These are phyloP conservation scores for Vanrija sp. DNA, from an alignment of 1,284 basidiomycete species.

Conservation along the genomic window DNA sequence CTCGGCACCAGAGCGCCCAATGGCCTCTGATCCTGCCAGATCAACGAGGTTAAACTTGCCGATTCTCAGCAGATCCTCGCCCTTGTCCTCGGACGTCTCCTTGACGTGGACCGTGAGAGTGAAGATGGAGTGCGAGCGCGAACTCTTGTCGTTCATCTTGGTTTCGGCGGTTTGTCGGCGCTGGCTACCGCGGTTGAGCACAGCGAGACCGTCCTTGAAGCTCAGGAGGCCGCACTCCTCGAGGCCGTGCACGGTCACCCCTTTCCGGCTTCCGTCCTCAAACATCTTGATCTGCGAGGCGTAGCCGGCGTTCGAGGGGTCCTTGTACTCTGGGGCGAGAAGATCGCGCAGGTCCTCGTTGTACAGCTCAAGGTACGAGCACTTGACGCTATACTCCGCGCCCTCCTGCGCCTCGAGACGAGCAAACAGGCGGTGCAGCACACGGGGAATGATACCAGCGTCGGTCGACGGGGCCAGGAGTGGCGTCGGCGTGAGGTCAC, in stretches of 20 bases:
- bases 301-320: slow-evolving; percentile 48
- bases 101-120: slow-evolving; percentile 91
- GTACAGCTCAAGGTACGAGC: slow-evolving; percentile 96
- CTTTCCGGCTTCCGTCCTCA: slow-evolving; percentile 77
- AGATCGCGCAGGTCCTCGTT: slow-evolving; percentile 98
- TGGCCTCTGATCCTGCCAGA: slow-evolving; percentile 95
- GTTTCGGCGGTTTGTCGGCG: slow-evolving; percentile 92
- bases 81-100: slow-evolving; percentile 59
- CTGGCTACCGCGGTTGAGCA: slow-evolving; percentile 83
- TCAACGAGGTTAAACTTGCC: slow-evolving; percentile 98
- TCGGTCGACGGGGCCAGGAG: slow-evolving; percentile 80
- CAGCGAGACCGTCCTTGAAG: slow-evolving; percentile 75
- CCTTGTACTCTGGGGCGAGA: slow-evolving; percentile 68
- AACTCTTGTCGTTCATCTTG: slow-evolving; percentile 94
- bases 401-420: slow-evolving; percentile 69
- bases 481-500: slow-evolving; percentile 69
- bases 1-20: slow-evolving; percentile 91
- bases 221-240: slow-evolving; percentile 85
- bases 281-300: slow-evolving; percentile 71
- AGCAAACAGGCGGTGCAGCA: slow-evolving; percentile 86
- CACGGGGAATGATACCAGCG: slow-evolving; percentile 97
- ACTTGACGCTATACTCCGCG: slow-evolving; percentile 83
- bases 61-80: slow-evolving; percentile 82
- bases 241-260: slow-evolving; percentile 85
- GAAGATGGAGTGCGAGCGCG: slow-evolving; percentile 96